Evolutionary conservation across 2,329 filamentous ascomycete genomes (phyloP), one percentile per base, ranked within the genome.

Genomic region (Fusarium fracticaudum): DNA sequence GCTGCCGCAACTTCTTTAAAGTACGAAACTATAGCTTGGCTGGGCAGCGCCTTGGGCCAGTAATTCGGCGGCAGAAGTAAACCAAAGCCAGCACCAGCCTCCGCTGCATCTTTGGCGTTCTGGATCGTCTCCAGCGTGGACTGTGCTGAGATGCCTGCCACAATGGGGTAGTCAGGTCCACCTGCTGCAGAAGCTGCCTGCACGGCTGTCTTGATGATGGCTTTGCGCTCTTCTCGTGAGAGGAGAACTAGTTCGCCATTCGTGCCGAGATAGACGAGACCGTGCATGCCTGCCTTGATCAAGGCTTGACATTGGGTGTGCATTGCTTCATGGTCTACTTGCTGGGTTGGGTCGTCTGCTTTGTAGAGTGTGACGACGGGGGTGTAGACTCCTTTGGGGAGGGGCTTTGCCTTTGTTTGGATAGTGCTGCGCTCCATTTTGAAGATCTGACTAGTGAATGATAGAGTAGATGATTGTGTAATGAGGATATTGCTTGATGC

Each of bases 61-160:
- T 95, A 96, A 53, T 89, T 90, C 2, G 93, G 93, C 12, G 93
- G 92, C 10, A 96, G 87, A 3, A 95, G 88, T 50, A 96, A 86
- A 5, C 91, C 92, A 73, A 92, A 93, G 79, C 94, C 91, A 71
- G 91, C 93, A 44, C 93, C 93, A 24, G 90, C 87, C 13, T 87
- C 86, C 70, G 88, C 89, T 13, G 92, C 93, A 76, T 94, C 86
- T 38, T 91, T 90, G 44, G 92, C 91, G 47, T 89, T 86, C 38
- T 84, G 84, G 84, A 94, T 95, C 79, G 90, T 93, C 38, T 89
- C 86, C 40, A 88, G 81, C 41, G 94, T 85, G 18, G 91, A 90
- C 31, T 79, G 62, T 2, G 82, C 85, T 1, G 82, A 84, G 29
- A 86, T 83, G 10, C 86, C 85, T 8, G 85, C 85, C 6, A 86